Evolutionary conservation across 345 rosid species (phyloP), one percentile per base, ranked within the genome.

Genomic region (Kernera saxatilis): DNA sequence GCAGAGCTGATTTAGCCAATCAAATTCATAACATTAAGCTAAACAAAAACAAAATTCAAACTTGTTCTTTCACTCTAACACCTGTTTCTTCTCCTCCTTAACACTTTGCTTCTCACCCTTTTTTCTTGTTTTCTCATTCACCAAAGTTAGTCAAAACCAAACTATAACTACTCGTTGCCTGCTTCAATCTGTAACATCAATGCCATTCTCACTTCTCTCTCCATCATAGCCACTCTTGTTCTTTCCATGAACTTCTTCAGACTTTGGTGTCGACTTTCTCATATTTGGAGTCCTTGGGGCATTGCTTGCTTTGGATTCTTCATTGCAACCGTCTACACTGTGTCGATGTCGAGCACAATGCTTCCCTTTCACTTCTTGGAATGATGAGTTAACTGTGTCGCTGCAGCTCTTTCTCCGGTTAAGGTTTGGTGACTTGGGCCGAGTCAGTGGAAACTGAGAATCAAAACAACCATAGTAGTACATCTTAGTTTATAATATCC

Each of bases 361-460:
- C 74, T 81, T 84, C 71, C 78, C 87, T 54, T 79, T 87, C 57
- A 77, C 88, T 21, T 81, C 92, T 40, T 44, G 73, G 55, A 78
- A 58, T 54, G 85, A 27, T 46, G 74, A 43, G 76, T 56, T 64
- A 66, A 77, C 52, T 15, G 83, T 87, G 79, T 91, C 96, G n/a
- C 90, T 60, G 59, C 93, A 89, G 83, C 99, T 94, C 90, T 80
- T 94, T 82, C 96, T 87, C 29, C 96, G 83, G 79, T 73, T 66
- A 39, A 86, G 84, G 32, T 82, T 86, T 37, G 91, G 91, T 45
- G 91, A 91, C 67, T 83, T 81, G 22, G 97, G 88, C 51, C 88
- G 84, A 73, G 97, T 91, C 81, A 94, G 60, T 11, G 99, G 99
- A 68, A 88, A 72, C 99, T 94, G 74, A 29, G 21, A 61, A 61